These are phyloP conservation scores for Gymnopilus dilepis DNA, from an alignment of 768 basidiomycete species.

Conservation along the genomic window DNA sequence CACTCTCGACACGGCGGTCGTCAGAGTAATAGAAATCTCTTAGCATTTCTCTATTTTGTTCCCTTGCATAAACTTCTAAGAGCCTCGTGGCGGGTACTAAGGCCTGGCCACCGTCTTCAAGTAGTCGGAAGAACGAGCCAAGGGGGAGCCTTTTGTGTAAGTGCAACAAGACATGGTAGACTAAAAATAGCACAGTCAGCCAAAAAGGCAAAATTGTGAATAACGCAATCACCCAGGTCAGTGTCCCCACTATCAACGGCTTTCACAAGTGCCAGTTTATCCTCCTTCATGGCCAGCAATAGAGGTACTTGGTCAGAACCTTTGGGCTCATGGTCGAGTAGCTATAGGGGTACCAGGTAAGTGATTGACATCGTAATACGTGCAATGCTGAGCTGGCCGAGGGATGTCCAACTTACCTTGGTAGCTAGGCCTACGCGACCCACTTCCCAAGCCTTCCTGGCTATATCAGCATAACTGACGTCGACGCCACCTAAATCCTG, in stretches of 20 bases:
- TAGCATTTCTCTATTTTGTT: constrained; percentile 90
- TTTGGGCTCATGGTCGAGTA: constrained; percentile 89
- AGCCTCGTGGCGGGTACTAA: constrained; percentile 79
- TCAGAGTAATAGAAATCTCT: constrained; percentile 98
- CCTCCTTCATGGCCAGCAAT: constrained; percentile 94
- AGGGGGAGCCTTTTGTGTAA: constrained; percentile 82
- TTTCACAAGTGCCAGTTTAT: constrained; percentile 83
- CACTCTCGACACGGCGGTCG: constrained; percentile 92
- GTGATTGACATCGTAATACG: neutral
- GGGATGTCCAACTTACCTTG: too few species aligned
- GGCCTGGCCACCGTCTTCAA: constrained; percentile 86
- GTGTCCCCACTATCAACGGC: constrained; percentile 96
- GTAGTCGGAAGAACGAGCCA: constrained; percentile 91
- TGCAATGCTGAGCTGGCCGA: too few species aligned
- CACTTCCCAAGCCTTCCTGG: constrained; percentile 90
- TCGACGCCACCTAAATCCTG: constrained; percentile 75
- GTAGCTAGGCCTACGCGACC: constrained; percentile 83
- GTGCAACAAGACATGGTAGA: constrained; percentile 92
- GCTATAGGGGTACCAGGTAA: constrained; percentile 43
- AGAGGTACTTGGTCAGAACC: constrained; percentile 94
- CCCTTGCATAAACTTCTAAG: constrained; percentile 88
- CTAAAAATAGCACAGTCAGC: constrained; percentile 47
- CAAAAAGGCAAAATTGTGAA: neutral
- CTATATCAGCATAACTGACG: constrained; percentile 95
- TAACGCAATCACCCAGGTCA: constrained; percentile 72